Base-by-base conservation (phyloP, 441 rosid species). In the Gossypium lobatum region DNA sequence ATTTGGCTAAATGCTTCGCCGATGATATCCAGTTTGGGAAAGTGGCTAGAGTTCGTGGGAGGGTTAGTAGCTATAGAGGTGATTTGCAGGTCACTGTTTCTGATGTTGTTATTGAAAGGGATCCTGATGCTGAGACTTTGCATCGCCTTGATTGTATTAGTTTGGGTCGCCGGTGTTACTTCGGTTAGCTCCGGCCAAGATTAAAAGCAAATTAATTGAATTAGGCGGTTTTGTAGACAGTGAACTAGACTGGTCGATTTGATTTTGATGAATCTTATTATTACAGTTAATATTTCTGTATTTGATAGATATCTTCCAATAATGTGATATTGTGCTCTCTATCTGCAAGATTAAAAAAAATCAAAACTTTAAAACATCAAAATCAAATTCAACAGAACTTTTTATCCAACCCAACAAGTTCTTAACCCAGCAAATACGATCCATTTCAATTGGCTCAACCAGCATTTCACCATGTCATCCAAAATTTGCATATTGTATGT, bases 101-200 rank as follows among this genome's bases (percentile, higher is more conserved):
- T 9, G 91, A 84, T 73, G 85, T 84, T 58, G 88, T 83, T 26
- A 71, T 78, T 5, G 95, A 93, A 88, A 86, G 85, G 73, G 96
- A 93, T 71, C 99, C 96, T 0, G 89, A 93, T 75, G 82, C 77
- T 14, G 91, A 95, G 84, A 83, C 88, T 67, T 78, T 91, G 78
- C 95, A 93, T 68, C 90, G 91, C 89, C 74, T 93, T 81, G 88
- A 88, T 31, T 91, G 97, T 71, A 6, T 90, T 31, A 84, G 75
- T 57, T 78, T 90, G 59, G 83, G 86, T 6, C 86, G 84, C 7
- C 79, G 75, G 6, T 79, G 83, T 59, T 89, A 85, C 57, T 79
- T 39, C 28, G 10, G 17, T 28, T 69, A 69, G 59, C 17, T 68
- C 20, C 17, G 46, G 59, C 16, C 2, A 25, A 50, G 2, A 37